These are phyloP conservation scores for Pyropia yezoensis DNA, from an alignment of 23 red algal species.

Conservation along the genomic window DNA sequence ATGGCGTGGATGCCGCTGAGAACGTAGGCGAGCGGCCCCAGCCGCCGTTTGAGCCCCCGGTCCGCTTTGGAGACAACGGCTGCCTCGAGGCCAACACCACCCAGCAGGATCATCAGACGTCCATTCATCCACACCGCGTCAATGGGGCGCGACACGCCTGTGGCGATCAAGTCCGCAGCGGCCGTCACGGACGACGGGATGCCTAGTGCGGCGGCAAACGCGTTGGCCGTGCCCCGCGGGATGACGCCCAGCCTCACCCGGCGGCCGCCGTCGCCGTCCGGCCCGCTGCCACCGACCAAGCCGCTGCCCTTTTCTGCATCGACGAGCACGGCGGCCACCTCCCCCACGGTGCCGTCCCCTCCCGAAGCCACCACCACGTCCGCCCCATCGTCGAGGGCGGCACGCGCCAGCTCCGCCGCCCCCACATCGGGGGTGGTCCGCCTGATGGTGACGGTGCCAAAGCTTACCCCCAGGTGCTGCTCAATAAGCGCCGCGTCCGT, in stretches of 20 bases:
- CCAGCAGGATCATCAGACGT: constrained; percentile 31
- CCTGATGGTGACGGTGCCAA: constrained; percentile 19
- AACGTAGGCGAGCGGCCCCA: constrained; percentile 32
- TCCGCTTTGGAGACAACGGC: constrained; percentile 10
- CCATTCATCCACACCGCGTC: constrained; percentile 8
- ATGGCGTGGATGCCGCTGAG: constrained; percentile 15
- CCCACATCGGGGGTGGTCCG: constrained; percentile 12
- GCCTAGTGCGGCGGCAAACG: constrained; percentile 37
- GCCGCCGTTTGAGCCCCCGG: constrained; percentile 10
- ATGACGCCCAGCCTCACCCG: constrained; percentile 23
- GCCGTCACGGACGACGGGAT: constrained; percentile 20
- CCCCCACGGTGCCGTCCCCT: constrained; percentile 45
- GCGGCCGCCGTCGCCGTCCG: neutral
- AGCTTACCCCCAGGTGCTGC: constrained; percentile 2
- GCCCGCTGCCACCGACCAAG: neutral
- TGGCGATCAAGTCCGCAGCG: constrained; percentile 22
- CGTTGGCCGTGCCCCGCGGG: constrained; percentile 60
- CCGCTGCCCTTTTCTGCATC: neutral
- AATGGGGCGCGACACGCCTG: constrained; percentile 8
- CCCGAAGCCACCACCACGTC: constrained; percentile 26
- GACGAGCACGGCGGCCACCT: constrained; percentile 19
- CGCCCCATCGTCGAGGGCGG: constrained; percentile 34
- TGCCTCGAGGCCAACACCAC: constrained; percentile 43
- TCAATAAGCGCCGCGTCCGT: constrained; percentile 12
- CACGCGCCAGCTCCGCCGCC: constrained; percentile 9